Evolutionary conservation across 2,329 filamentous ascomycete genomes (phyloP).

Genomic region (Aureobasidium zeae): DNA sequence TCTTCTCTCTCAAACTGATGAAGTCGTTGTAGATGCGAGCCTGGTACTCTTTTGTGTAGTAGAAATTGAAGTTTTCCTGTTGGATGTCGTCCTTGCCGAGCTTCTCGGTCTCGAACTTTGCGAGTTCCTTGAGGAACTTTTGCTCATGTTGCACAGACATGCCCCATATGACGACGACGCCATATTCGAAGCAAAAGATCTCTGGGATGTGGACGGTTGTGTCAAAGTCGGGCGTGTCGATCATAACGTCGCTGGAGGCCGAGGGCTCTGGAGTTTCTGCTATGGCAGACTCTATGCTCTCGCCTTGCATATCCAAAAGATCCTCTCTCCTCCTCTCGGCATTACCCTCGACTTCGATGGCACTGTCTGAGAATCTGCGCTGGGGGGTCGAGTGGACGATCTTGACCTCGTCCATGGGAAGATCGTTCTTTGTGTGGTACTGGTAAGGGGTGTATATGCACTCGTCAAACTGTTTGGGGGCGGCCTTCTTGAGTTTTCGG

Average conservation of each 20-base stretch:
- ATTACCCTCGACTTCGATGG: constrained; percentile 54
- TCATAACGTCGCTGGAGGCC: constrained; percentile 24
- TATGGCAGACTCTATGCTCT: constrained; percentile 11
- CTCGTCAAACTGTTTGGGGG: constrained; percentile 90
- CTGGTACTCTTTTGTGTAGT: constrained; percentile 96
- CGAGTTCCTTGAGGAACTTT: constrained; percentile 83
- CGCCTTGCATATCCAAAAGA: constrained; percentile 26
- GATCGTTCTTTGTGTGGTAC: constrained; percentile 45
- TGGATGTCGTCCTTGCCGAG: constrained; percentile 81
- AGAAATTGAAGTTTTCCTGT: constrained; percentile 97
- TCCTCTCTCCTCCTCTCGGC: constrained; percentile 29
- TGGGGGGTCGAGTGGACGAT: constrained; percentile 36
- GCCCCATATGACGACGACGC: constrained; percentile 96
- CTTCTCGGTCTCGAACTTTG: constrained; percentile 89
- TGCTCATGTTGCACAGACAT: constrained; percentile 88
- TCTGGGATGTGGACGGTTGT: constrained; percentile 85
- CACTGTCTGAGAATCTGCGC: constrained; percentile 64
- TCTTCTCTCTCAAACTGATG: constrained; percentile 86
- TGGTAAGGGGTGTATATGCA: constrained; percentile 94
- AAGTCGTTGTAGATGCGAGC: constrained; percentile 99
- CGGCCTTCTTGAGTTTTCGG: constrained; percentile 66
- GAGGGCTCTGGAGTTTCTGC: constrained; percentile 16
- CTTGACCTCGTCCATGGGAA: constrained; percentile 19
- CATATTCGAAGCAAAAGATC: constrained; percentile 93
- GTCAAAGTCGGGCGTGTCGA: constrained; percentile 61